Evolutionary conservation across 1,139 yeast genomes (phyloP).

Genomic region (Wickerhamomyces sp.): DNA sequence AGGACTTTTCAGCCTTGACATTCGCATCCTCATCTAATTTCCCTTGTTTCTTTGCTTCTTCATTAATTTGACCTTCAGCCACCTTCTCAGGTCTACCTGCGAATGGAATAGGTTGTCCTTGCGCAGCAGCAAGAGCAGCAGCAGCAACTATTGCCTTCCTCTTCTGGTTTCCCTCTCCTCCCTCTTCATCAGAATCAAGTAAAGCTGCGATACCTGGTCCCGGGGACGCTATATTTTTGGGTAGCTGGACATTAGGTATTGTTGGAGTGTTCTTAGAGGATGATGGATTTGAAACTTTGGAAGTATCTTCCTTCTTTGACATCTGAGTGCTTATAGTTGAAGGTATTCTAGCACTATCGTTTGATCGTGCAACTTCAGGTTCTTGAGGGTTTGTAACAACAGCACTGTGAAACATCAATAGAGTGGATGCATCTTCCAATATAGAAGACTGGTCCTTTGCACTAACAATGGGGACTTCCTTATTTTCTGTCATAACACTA

Average conservation of each 20-base stretch:
- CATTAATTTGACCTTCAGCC: neutral
- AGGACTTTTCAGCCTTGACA: conserved; percentile 1
- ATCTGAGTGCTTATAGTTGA: conserved; percentile 4
- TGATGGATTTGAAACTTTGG: conserved; percentile 4
- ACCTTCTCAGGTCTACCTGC: conserved; percentile 2
- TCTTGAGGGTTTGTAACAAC: conserved; percentile 33
- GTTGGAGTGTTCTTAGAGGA: conserved; percentile 9
- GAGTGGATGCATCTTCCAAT: conserved; percentile 60
- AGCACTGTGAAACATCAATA: conserved; percentile 57
- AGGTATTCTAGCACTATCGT: neutral
- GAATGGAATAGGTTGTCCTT: conserved; percentile 58
- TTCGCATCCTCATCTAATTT: conserved; percentile 3
- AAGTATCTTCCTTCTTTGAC: neutral
- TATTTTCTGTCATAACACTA: neutral
- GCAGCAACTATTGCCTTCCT: conserved; percentile 60
- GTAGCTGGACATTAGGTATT: conserved; percentile 5
- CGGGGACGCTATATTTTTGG: conserved; percentile 33
- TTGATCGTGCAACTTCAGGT: conserved; percentile 2
- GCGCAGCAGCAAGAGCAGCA: conserved; percentile 69
- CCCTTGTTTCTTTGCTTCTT: neutral
- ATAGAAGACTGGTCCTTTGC: conserved; percentile 22
- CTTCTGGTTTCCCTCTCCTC: conserved; percentile 25
- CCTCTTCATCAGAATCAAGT: conserved; percentile 24
- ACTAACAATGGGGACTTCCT: neutral
- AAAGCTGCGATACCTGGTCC: conserved; percentile 47